These are phyloP conservation scores for Suhomyces prunicola DNA, from an alignment of 805 yeast species.

Conservation along the genomic window DNA sequence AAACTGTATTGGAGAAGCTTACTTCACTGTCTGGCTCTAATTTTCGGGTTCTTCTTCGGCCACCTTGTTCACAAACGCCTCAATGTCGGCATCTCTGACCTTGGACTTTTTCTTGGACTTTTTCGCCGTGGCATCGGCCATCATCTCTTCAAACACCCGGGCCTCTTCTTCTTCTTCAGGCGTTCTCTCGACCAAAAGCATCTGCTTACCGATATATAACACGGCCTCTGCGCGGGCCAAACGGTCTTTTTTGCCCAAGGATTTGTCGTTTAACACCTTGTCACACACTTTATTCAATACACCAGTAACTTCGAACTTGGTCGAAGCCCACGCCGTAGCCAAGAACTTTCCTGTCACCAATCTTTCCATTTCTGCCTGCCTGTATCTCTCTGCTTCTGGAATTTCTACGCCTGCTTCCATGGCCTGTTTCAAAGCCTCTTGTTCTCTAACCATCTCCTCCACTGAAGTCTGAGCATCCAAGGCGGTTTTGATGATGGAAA, in stretches of 20 bases:
- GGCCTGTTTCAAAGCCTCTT: slow-evolving; percentile 41
- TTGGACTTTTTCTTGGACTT: slow-evolving; percentile 26
- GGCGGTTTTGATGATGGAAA: slow-evolving; percentile 77
- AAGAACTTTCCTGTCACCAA: slow-evolving; percentile 82
- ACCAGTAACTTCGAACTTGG: slow-evolving; percentile 82
- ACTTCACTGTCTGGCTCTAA: neutral
- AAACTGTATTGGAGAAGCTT: no score
- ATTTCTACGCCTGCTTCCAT: slow-evolving; percentile 29
- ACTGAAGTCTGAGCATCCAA: slow-evolving; percentile 77
- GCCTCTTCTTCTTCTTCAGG: slow-evolving; percentile 93
- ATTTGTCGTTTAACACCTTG: slow-evolving; percentile 50
- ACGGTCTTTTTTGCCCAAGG: slow-evolving; percentile 58
- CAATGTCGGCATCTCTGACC: slow-evolving; percentile 18
- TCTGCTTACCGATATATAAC: slow-evolving; percentile 65
- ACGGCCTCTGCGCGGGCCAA: slow-evolving; percentile 77
- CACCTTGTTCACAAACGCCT: slow-evolving; percentile 11
- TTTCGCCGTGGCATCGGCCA: slow-evolving; percentile 76
- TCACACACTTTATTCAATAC: slow-evolving; percentile 75
- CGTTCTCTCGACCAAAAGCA: slow-evolving; percentile 65
- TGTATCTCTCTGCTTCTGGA: slow-evolving; percentile 33
- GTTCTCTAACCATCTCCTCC: slow-evolving; percentile 69
- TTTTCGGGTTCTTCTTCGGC: slow-evolving; percentile 10
- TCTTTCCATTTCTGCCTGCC: slow-evolving; percentile 71
- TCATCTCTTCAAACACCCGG: slow-evolving; percentile 83
- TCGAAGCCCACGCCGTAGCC: slow-evolving; percentile 94